phyloP scores from a whole-genome alignment of 805 yeast genomes.

The Ogataea sp. region DNA sequence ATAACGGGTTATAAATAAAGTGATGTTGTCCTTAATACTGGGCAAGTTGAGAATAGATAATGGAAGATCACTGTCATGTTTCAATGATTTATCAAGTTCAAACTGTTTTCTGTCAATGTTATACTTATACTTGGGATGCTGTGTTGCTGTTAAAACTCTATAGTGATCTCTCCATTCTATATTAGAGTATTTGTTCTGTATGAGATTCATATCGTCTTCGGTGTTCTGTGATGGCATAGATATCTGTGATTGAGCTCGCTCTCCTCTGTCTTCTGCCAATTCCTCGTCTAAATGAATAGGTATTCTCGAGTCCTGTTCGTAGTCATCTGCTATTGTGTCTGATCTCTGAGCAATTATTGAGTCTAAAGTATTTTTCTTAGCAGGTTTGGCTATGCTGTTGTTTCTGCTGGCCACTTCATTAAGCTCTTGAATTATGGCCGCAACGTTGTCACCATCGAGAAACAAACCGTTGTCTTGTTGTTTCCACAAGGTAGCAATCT shows the following conservation, averaged over 20 bases:
- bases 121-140: constrained; percentile 58
- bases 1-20: constrained; percentile 47
- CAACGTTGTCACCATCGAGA: constrained; percentile 66
- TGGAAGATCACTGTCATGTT: too few relatives aligned
- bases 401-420: constrained; percentile 5
- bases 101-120: constrained; percentile 58
- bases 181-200: neutral
- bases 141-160: constrained; percentile 52
- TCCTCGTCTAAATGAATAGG: neutral
- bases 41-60: constrained; percentile 11
- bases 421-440: constrained; percentile 55
- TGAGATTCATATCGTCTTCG: too few relatives aligned
- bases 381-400: constrained; percentile 5
- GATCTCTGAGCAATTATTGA: neutral
- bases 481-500: constrained; percentile 77
- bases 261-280: neutral
- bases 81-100: constrained; percentile 21
- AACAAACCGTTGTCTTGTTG: constrained; percentile 83
- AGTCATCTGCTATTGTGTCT: neutral
- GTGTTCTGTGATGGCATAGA: neutral
- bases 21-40: constrained; percentile 22
- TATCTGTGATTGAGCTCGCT: neutral
- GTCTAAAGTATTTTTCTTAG: neutral
- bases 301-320: neutral
- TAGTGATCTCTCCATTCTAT: constrained; percentile 71